Conservation (phyloP, 2,329 filamentous ascomycete species). For the Graphilbum sp. region DNA sequence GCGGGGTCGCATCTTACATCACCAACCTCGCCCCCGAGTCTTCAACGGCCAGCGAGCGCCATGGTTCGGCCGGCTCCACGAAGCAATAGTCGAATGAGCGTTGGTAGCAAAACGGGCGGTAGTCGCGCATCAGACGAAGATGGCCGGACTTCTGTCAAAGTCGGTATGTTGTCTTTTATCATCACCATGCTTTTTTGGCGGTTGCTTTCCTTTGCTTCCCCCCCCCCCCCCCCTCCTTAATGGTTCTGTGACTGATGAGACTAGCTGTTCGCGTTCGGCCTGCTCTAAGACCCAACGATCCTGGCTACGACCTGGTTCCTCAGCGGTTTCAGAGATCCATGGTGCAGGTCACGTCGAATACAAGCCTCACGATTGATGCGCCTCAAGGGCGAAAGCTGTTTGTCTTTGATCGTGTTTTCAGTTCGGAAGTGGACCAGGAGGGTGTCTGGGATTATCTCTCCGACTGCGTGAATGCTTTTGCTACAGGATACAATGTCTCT, state of each 20-base stretch:
- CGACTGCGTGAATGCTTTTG: slow-evolving; percentile 78
- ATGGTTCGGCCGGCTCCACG: slow-evolving; percentile 57
- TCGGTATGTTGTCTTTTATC: slow-evolving; percentile 52
- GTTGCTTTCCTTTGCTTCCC: background rate
- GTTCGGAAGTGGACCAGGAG: slow-evolving; percentile 66
- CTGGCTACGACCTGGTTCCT: slow-evolving; percentile 86
- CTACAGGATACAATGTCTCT: slow-evolving; percentile 97
- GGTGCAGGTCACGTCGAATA: slow-evolving; percentile 76
- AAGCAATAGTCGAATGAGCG: slow-evolving; percentile 75
- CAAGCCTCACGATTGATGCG: slow-evolving; percentile 74
- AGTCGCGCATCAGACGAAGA: slow-evolving; percentile 85
- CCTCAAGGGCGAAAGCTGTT: slow-evolving; percentile 89
- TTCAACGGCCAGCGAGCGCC: slow-evolving; percentile 61
- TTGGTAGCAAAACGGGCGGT: slow-evolving; percentile 57
- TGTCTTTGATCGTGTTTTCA: slow-evolving; percentile 90
- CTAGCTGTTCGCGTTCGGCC: slow-evolving; percentile 86
- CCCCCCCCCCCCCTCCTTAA: background rate
- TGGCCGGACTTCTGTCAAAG: slow-evolving; percentile 81
- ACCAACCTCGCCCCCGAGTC: slow-evolving; percentile 47
- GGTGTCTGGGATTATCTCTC: slow-evolving; percentile 88
- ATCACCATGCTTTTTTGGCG: background rate
- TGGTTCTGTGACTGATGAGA: background rate
- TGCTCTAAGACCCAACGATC: slow-evolving; percentile 65
- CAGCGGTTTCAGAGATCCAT: slow-evolving; percentile 89
- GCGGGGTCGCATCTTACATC: slow-evolving; percentile 1